Evolutionary conservation across 2,329 filamentous ascomycete species (phyloP), one percentile per base, ranked within the genome.

Genomic region (Exserohilum turcica): DNA sequence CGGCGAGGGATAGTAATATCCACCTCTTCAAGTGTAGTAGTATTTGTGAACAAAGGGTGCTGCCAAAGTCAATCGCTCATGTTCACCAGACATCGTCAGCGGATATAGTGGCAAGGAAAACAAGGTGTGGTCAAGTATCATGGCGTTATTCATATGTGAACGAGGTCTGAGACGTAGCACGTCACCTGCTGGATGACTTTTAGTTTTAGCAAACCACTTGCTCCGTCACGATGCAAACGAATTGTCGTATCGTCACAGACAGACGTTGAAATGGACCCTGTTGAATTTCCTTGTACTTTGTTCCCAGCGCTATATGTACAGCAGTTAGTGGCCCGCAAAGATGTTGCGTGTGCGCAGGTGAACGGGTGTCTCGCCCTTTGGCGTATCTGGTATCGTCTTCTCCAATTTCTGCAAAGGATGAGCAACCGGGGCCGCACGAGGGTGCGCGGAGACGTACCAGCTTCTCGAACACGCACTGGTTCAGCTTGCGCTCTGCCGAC

Each of bases 381-480:
- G 79, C 51, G 79, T 72, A 56, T 78, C 79, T 54, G 79, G 79
- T 65, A 82, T 81, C 60, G 68, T 76, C 75, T 82, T 82, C 71
- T 81, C 79, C 68, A 82, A 61, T 65, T 78, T 79, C 77, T 81
- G 64, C 28, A 5, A 19, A 38, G 54, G 43, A 54, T 56, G 27
- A 60, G 50, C 16, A 13, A 27, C 10, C 1, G 6, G 16, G 9
- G 2, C 9, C 21, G 15, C 7, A 13, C 12, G 27, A 8, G 18
- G n/a, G 36, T 28, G 39, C n/a, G 42, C n/a, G 1, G 32, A 29
- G 9, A 82, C 89, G 58, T 82, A 99, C 94, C 80, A 99, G 78
- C 76, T 97, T 97, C 64, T 97, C 88, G 74, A 90, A 97, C 43
- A 97, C 92, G 78, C 94, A 99, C 79, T 88, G 89, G 83, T 97